Evolutionary conservation across 148 eudicot species (phyloP).

Genomic region (Bassia scoparia): DNA sequence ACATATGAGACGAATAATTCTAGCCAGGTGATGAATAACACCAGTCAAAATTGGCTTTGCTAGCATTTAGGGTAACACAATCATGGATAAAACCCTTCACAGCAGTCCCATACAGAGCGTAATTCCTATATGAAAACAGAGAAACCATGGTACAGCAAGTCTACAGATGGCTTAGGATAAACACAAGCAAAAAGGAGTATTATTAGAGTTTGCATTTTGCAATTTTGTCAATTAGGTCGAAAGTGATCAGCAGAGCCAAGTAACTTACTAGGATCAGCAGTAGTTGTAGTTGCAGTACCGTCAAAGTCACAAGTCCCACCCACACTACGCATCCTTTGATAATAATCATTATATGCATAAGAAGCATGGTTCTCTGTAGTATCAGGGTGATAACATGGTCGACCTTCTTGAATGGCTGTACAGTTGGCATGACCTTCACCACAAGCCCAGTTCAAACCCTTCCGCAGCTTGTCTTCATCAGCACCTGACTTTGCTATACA

Average conservation of each 20-base stretch:
- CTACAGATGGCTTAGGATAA: not conserved
- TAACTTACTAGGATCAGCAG: conserved; percentile 80
- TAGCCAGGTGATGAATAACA: not conserved
- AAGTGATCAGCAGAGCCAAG: not conserved
- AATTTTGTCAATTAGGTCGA: not conserved
- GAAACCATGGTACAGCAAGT: not conserved
- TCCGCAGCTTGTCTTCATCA: conserved; percentile 49
- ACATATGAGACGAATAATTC: not conserved
- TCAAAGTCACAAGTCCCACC: conserved; percentile 96
- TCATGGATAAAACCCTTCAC: not conserved
- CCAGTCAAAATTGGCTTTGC: not conserved
- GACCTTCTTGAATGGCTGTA: conserved; percentile 72
- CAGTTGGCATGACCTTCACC: conserved; percentile 87
- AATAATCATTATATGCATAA: conserved; percentile 89
- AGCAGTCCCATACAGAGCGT: not conserved
- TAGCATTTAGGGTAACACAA: not conserved
- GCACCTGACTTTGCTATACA: conserved; percentile 68
- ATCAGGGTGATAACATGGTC: conserved; percentile 74
- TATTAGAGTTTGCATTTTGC: not conserved
- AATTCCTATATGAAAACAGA: not conserved
- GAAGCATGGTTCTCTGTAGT: conserved; percentile 88
- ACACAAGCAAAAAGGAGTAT: not conserved
- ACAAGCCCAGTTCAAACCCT: conserved; percentile 91
- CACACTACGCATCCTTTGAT: conserved; percentile 63
- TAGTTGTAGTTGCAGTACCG: conserved; percentile 69